Base-by-base conservation (phyloP, 257 asterid species). In the Jaltomata sinuosa region DNA sequence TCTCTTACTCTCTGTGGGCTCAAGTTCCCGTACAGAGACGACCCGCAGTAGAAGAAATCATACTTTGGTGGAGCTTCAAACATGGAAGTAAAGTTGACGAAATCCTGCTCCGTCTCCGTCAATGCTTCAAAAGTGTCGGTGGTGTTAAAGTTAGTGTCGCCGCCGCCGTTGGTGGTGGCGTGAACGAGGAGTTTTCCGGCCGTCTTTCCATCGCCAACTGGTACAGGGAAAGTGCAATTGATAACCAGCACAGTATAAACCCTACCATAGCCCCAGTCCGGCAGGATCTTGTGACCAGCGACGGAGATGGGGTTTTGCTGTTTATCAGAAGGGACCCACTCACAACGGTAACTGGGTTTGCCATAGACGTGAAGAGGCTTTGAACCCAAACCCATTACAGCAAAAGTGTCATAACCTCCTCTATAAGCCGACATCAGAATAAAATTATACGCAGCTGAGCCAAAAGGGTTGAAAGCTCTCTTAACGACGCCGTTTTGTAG, bases 191-290 rank as follows among this genome's bases (percentile, higher is more conserved):
- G 90, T 80, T 87, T 85, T 5, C 98, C 98, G 11, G 92, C 94
- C 5, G 4, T 10, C 25, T 85, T 78, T 6, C 54, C 88, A 3
- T 77, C 89, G 50, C 85, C 87, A 15, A 87, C 83, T 36, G 85
- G 81, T 2, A 57, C 21, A 3, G 91, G 87, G 84, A 93, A 94
- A 4, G 98, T 93, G 87, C 98, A 94, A 78, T 94, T 93, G 3
- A 94, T 90, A 11, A 94, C 94, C 4, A 94, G 91, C 32, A 92
- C 98, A 21, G 98, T 94, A 90, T 94, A 94, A 50, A 94, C 92
- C 50, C 94, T 92, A 72, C 98, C 98, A 88, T 91, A 94, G 3
- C 98, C 98, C 98, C 98, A 94, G 45, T 89, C 94, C 10, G 93
- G 90, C 14, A 91, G 91, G 85, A 90, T 87, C 78, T 87, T 91